A percentile compares a stretch with the other conserved stretches of the same genome.
These are phyloP conservation scores for Corymbia maculata DNA, from an alignment of 345 rosid species.

Conservation along the genomic window DNA sequence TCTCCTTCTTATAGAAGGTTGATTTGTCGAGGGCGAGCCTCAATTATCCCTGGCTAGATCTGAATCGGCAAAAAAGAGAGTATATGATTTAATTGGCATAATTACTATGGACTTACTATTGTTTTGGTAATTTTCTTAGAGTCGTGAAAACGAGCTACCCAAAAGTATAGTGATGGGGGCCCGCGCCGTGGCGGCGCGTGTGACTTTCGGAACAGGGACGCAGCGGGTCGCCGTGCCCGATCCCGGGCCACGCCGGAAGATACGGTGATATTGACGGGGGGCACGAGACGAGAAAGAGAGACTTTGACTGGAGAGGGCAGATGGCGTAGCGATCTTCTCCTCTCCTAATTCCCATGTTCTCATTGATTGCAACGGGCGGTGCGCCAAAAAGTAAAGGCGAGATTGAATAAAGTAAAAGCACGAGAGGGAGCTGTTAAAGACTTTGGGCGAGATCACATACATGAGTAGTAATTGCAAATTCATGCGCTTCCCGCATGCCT, in stretches of 20 bases:
- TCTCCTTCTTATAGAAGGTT: no score
- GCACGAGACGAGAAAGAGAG: not conserved
- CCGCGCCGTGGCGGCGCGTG: accelerated
- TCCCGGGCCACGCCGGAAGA: not conserved
- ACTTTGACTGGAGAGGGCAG: not conserved
- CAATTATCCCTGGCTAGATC: no score
- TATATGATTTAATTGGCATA: no score
- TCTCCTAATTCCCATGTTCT: not conserved
- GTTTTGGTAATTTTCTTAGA: no score
- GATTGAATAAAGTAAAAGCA: not conserved
- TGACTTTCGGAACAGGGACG: not conserved
- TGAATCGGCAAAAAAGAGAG: no score
- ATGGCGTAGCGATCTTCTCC: not conserved
- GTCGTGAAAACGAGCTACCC: not conserved
- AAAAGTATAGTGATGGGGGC: not conserved
- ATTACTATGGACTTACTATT: no score
- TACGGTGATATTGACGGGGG: not conserved
- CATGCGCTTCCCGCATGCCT: not conserved
- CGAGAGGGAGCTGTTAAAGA: not conserved
- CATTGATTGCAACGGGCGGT: not conserved
- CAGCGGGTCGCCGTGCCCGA: not conserved
- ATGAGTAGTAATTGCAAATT: not conserved
- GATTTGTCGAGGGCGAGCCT: no score
- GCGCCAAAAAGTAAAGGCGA: not conserved
- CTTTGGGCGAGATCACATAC: not conserved